Evolutionary conservation across 352 stramenopile genomes (phyloP), one percentile per base, ranked within the genome.

Genomic region (Globisporangium cederbergense): DNA sequence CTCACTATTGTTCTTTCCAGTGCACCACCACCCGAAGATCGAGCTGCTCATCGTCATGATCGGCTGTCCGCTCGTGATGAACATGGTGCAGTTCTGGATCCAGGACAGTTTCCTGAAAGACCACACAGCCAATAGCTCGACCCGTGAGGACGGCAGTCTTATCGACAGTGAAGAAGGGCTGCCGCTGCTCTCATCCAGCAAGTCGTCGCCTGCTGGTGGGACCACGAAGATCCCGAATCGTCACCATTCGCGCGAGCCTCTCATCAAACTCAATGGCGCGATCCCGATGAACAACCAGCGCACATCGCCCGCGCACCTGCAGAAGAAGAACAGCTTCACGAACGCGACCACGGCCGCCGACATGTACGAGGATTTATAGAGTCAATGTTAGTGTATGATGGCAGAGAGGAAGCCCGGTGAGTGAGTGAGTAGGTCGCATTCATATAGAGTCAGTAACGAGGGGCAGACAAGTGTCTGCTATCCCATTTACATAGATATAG

Each of bases 1-100:
- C 55, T 78, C 67, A 22, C 32, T 89, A 46, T 62, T 93, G 14
- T 93, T 93, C 66, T 88, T 74, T 60, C 83, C 83, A 30, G 74
- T 91, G 47, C 83, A 79, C 63, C 70, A 81, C 54, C 75, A 91
- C 62, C 85, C 85, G 5, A 89, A 90, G 71, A 68, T 91, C 34
- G 85, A 93, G 70, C 70, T 93, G 22, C 61, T 93, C 34, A 86
- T 93, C 63, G 85, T 93, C 54, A 93, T 93, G 85, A 90, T 93
- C 36, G 81, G 79, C 60, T 93, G 85, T 57, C 85, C 85, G n/a
- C 64, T 90, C 42, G 74, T 91, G 46, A 91, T 93, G 83, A 93
- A 93, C 70, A 89, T 90, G 77, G 77, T 92, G 49, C 85, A 93
- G 58, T 93, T 93, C 71, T 93, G 85, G 85, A 85, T 90, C 70